These are phyloP conservation scores for Iris pallida DNA, from an alignment of 116 monocot species.

Conservation along the genomic window DNA sequence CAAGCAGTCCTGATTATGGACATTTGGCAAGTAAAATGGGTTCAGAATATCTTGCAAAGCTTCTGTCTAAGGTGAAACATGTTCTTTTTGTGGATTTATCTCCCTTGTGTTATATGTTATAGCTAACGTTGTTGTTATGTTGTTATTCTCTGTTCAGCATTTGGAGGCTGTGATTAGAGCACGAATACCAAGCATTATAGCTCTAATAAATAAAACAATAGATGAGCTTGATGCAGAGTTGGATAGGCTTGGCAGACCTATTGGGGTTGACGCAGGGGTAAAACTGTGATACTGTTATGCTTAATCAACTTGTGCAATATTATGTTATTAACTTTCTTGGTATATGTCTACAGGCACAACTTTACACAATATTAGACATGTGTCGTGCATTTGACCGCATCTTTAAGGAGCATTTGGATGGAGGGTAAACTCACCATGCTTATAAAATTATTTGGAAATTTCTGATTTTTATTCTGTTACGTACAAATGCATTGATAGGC, in stretches of 20 bases:
- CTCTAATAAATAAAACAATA: conserved; percentile 85
- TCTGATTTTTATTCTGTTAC: neutral
- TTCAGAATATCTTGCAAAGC: conserved; percentile 88
- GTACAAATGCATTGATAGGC: no score
- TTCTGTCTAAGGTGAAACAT: conserved; percentile 55
- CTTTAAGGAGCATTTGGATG: conserved; percentile 91
- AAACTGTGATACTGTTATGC: neutral
- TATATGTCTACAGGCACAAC: conserved; percentile 58
- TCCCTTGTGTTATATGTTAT: neutral
- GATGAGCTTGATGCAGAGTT: conserved; percentile 83
- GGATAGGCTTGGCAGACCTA: conserved; percentile 81
- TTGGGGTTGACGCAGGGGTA: conserved; percentile 83
- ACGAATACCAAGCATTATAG: conserved; percentile 82
- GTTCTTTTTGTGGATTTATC: neutral
- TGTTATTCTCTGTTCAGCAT: conserved; percentile 43
- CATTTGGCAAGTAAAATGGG: conserved; percentile 91
- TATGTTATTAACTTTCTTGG: neutral
- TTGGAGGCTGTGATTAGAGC: conserved; percentile 72
- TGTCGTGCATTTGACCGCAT: conserved; percentile 93
- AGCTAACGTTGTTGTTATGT: neutral
- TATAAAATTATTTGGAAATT: neutral
- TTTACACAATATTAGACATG: conserved; percentile 90
- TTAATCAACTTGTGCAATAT: neutral
- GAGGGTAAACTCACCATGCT: conserved; percentile 50
- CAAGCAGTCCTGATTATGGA: conserved; percentile 82